phyloP scores from a whole-genome alignment of 192 early-diverging fungal species.

The Pilobolus umbonatus region DNA sequence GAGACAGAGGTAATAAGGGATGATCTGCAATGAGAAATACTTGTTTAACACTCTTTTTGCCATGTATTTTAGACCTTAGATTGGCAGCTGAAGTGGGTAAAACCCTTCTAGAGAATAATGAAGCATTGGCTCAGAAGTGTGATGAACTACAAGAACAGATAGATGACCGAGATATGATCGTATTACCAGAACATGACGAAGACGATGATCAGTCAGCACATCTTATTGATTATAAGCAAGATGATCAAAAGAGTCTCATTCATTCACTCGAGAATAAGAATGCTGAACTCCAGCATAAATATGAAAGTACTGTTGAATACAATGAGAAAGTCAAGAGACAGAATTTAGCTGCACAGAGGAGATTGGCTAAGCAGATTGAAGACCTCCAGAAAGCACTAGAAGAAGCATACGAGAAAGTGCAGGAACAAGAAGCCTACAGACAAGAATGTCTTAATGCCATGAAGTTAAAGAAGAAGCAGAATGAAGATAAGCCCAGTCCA shows the following conservation, averaged over 20 bases:
- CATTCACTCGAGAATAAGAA: neutral
- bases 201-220: neutral
- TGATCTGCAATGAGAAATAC: neutral
- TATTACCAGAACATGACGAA: neutral
- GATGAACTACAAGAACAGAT: neutral
- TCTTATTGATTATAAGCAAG: neutral
- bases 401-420: neutral
- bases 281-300: neutral
- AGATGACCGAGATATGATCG: too few species aligned
- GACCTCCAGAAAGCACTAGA: neutral
- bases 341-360: neutral
- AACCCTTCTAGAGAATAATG: neutral
- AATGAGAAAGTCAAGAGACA: neutral
- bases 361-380: neutral
- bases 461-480: neutral
- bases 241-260: neutral
- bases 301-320: neutral
- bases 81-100: neutral
- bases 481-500: neutral
- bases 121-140: neutral
- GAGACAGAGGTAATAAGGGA: neutral
- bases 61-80: neutral
- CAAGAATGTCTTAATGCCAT: neutral
- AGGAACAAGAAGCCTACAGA: neutral
- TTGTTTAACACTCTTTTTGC: neutral